These are phyloP conservation scores for Leptomonas seymouri DNA, from an alignment of 208 protist genomes.

Conservation along the genomic window DNA sequence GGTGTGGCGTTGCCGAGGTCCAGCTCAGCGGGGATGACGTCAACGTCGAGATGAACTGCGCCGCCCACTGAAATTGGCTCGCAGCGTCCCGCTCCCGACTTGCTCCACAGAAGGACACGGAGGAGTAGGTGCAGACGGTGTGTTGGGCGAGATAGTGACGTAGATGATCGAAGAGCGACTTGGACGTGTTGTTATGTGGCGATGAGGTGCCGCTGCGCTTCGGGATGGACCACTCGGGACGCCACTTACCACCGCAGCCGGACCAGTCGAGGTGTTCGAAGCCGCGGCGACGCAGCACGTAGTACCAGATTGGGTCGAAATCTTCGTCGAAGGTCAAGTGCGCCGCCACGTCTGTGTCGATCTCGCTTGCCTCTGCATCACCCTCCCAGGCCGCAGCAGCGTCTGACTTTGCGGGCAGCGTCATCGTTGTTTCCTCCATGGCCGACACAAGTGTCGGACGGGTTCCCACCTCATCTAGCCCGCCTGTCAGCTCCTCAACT, in stretches of 20 bases:
- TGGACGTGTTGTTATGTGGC: not conserved
- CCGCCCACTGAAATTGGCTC: conserved; percentile 72
- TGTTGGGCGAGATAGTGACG: conserved; percentile 72
- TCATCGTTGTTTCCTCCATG: conserved; percentile 38
- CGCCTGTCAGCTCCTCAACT: conserved; percentile 49
- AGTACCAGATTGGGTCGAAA: conserved; percentile 81
- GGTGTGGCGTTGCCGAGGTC: conserved; percentile 60
- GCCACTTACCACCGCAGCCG: conserved; percentile 81
- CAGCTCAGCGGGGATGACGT: conserved; percentile 80
- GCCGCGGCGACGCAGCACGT: conserved; percentile 50
- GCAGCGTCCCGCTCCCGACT: conserved; percentile 15
- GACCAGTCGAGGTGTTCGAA: conserved; percentile 72
- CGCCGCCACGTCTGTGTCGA: conserved; percentile 32
- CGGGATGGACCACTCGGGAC: conserved; percentile 61
- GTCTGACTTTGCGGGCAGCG: conserved; percentile 11
- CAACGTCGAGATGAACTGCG: conserved; percentile 83
- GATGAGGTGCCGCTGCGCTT: not conserved
- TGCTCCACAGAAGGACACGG: conserved; percentile 71
- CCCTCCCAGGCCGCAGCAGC: conserved; percentile 26
- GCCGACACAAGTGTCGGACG: conserved; percentile 59
- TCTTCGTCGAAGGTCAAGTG: conserved; percentile 65
- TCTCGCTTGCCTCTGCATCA: conserved; percentile 13
- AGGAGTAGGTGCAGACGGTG: conserved; percentile 65
- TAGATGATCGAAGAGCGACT: conserved; percentile 30
- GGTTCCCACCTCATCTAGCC: conserved; percentile 39